Evolutionary conservation across 2,329 filamentous ascomycete species (phyloP), one percentile per base, ranked within the genome.

Genomic region (Ophiocordyceps robertsii): DNA sequence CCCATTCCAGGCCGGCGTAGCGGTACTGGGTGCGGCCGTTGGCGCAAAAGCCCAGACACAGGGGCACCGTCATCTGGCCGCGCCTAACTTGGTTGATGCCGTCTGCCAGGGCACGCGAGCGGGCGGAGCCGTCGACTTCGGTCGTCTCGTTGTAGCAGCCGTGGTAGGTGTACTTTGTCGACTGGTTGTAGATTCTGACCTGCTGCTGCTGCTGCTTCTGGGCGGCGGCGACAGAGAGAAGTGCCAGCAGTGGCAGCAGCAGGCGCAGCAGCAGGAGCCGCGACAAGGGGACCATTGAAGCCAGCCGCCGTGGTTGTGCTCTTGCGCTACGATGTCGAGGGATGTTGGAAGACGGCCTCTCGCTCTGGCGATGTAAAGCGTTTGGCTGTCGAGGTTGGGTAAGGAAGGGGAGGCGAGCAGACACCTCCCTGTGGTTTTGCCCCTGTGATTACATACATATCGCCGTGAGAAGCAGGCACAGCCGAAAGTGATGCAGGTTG

Each of bases 121-220:
- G 38, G 27, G 61, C 60, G 5, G 69, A 63, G 46, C 58, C 56
- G 13, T 56, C 46, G 13, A 71, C 52, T 33, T 61, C 59, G n/a
- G 63, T 67, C 2, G 73, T 76, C 53, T 79, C 75, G 50, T 75
- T 74, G 60, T 61, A 77, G 61, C 75, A 80, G 43, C 75, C 75
- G n/a, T 58, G 53, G 56, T 77, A 77, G 14, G 43, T 47, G 58
- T 75, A 77, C 37, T 51, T 54, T 29, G 51, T 47, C 6, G 59
- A 57, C 33, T 51, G 52, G 39, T 54, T 55, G 55, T 63, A 68
- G 49, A 67, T 55, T 17, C 33, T 36, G 7, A 36, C 33, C 9
- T 36, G 33, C 14, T 8, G 13, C 5, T 17, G 1, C 27, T 38
- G 44, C 40, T 21, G 44, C 44, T 17, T 37, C 38, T 49, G 38